Base-by-base conservation (phyloP, 1,284 basidiomycete species). In the Laetiporus sulphureus region DNA sequence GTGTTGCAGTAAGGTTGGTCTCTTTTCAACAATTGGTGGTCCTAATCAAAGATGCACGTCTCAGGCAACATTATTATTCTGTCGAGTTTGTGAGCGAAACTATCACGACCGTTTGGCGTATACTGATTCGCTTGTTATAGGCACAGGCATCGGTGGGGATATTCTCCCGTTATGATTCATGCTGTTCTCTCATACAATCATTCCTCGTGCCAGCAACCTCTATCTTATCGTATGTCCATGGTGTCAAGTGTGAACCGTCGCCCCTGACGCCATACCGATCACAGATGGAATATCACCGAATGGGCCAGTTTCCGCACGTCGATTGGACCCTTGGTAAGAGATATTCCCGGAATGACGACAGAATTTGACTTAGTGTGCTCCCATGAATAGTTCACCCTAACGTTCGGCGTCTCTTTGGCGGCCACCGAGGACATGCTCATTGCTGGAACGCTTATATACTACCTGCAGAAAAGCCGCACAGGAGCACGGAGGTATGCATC, bases 1-100 rank as follows among this genome's bases (percentile, higher is more conserved):
- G 10, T 8, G 27, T 29, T 8, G 10, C 27, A n/a, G 27, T 29
- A 29, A n/a, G n/a, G n/a, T 27, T 27, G 25, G 25, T 25, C 7
- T 13, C n/a, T n/a, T n/a, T n/a, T n/a, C n/a, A n/a, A n/a, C n/a
- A n/a, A n/a, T n/a, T n/a, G n/a, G n/a, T n/a, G n/a, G n/a, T n/a
- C n/a, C n/a, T n/a, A n/a, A n/a, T n/a, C n/a, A n/a, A n/a, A n/a
- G n/a, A n/a, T n/a, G n/a, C n/a, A n/a, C n/a, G n/a, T n/a, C n/a
- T n/a, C n/a, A 41, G 39, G 24, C 31, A 7, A 21, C 34, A 19
- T 34, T 33, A 7, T 32, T 35, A 10, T 41, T 41, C 19, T 4
- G 32, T 19, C 24, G 37, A 16, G 37, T 39, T 15, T 13, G 37
- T 39, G 19, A 11, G 37, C 31, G 6, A n/a, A n/a, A n/a, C n/a